Percentiles rank a stretch among this genome's conserved stretches.
These are phyloP conservation scores for Pleurotus cornucopiae DNA, from an alignment of 768 basidiomycete genomes.

Conservation along the genomic window DNA sequence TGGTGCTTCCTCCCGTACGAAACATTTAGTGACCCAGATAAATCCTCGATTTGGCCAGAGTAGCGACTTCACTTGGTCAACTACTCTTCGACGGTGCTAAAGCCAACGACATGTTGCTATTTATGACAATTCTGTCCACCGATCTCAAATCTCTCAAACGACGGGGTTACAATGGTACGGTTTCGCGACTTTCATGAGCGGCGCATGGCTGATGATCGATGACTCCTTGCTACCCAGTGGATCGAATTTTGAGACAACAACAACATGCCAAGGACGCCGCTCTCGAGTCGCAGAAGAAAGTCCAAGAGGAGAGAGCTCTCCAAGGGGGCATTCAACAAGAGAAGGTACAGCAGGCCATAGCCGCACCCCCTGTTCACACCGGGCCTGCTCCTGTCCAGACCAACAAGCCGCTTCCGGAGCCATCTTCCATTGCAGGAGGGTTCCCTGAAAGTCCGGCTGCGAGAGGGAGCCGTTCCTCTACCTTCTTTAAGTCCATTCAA, in stretches of 20 bases:
- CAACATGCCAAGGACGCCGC: constrained; percentile 56
- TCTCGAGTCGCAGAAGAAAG: constrained; percentile 1
- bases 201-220: constrained; percentile 3
- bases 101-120: constrained; percentile 82
- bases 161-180: constrained; percentile 79
- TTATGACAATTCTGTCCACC: constrained; percentile 93
- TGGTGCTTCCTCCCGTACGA: constrained; percentile 14
- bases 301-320: too few relatives aligned
- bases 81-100: constrained; percentile 74
- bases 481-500: constrained; percentile 4
- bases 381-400: neutral
- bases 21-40: neutral
- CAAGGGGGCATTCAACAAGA: neutral
- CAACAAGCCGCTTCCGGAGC: neutral
- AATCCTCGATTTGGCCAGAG: constrained; percentile 37
- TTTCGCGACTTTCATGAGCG: neutral
- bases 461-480: neutral
- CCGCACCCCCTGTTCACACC: neutral
- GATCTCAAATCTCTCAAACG: constrained; percentile 78
- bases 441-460: constrained; percentile 1
- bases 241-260: constrained; percentile 85
- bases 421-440: neutral
- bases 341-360: constrained; percentile 9
- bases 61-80: constrained; percentile 80
- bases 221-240: constrained; percentile 47